These are phyloP conservation scores for Nicotiana sylvestris DNA, from an alignment of 257 asterid species.

Conservation along the genomic window DNA sequence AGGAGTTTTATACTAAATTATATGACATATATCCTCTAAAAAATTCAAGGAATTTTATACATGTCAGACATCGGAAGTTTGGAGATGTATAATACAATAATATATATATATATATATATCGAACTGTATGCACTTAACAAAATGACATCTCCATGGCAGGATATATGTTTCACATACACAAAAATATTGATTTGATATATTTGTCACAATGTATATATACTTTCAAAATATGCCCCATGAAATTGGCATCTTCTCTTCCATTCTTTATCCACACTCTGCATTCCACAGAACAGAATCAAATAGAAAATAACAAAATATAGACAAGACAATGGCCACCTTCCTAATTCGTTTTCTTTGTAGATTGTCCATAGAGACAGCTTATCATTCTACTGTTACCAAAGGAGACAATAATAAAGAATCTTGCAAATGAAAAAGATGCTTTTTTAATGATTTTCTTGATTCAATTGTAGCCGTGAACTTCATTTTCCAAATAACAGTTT, in stretches of 20 bases:
- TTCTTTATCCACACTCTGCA: background rate
- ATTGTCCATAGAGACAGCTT: background rate
- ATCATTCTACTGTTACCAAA: slow-evolving; percentile 1
- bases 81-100: too few relatives aligned
- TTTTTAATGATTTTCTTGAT: background rate
- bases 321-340: slow-evolving; percentile 19
- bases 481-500: background rate
- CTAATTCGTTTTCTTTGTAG: slow-evolving; percentile 17
- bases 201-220: background rate
- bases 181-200: slow-evolving; percentile 10
- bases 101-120: too few relatives aligned
- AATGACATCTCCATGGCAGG: background rate
- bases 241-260: background rate
- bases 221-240: background rate
- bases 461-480: slow-evolving; percentile 6
- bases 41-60: too few relatives aligned
- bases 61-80: too few relatives aligned
- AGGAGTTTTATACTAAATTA: too few relatives aligned
- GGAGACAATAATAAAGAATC: slow-evolving; percentile 6
- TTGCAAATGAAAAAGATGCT: background rate
- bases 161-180: background rate
- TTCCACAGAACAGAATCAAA: slow-evolving; percentile 10
- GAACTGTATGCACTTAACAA: background rate
- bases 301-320: slow-evolving; percentile 10
- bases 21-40: too few relatives aligned